Evolutionary conservation across 345 rosid genomes (phyloP).

Genomic region (Eucalyptus sp.): DNA sequence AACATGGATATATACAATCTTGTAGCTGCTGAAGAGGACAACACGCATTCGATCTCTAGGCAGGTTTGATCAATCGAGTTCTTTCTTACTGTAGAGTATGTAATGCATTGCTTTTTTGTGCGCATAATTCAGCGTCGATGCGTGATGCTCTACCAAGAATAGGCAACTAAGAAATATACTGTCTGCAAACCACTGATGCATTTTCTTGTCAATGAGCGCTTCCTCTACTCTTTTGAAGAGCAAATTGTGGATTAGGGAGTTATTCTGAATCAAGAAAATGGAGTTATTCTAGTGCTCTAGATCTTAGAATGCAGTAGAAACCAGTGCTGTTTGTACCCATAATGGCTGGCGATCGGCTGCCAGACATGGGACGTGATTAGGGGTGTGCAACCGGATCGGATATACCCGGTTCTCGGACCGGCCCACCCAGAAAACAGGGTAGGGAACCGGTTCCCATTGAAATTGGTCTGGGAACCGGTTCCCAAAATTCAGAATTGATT

Average conservation of each 20-base stretch:
- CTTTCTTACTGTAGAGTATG: not conserved
- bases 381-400: too few species aligned
- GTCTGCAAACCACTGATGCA: not conserved
- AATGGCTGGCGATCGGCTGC: not conserved
- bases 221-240: not conserved
- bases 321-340: not conserved
- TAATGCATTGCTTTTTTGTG: not conserved
- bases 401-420: too few species aligned
- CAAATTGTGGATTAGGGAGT: not conserved
- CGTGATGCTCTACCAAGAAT: not conserved
- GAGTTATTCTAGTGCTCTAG: not conserved
- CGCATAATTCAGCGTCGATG: not conserved
- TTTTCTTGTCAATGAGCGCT: not conserved
- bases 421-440: too few species aligned
- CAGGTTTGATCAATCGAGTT: not conserved
- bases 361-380: not conserved
- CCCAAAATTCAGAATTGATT: too few species aligned
- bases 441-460: too few species aligned
- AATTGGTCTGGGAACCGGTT: too few species aligned
- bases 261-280: not conserved
- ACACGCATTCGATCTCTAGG: not conserved
- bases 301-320: not conserved
- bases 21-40: not conserved
- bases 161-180: not conserved
- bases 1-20: not conserved